Evolutionary conservation across 352 stramenopile genomes (phyloP), one percentile per base, ranked within the genome.

Genomic region (Phytopythium helicoides): DNA sequence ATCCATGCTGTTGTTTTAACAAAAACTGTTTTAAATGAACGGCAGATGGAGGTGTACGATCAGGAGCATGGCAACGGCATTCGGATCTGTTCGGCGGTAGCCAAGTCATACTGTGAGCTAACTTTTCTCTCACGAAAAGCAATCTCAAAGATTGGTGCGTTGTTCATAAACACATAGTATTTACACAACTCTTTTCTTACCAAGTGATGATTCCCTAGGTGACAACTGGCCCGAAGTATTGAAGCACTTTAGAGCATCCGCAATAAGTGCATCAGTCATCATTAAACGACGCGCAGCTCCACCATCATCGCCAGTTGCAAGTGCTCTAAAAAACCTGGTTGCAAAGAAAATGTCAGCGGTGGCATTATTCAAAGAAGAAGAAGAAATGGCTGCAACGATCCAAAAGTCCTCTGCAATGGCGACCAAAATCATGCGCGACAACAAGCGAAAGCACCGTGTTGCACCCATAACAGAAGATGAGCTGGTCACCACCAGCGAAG

Each of bases 31-130:
- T n/a, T n/a, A n/a, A n/a, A n/a, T n/a, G n/a, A n/a, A n/a, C n/a
- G n/a, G 38, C 44, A 88, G 71, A 61, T 94, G n/a, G 84, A 94
- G 58, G 70, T 94, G 18, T 94, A 91, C 47, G 80, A 92, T 45
- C 68, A 84, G 28, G 58, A 87, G 5, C 76, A 90, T 40, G 84
- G 81, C 33, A 89, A 90, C 19, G 81, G 82, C n/a, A 77, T 92
- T 10, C 84, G 84, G n/a, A 86, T 94, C 35, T 91, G 77, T 51
- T 90, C 79, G 3, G 84, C 84, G 6, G 73, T 94, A 15, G 81
- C 82, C 3, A 87, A 81, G 47, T 79, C 79, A 9, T 94, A 89
- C 36, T 86, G 74, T 28, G 81, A 94, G 36, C 62, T 92, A 18
- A 88, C 79, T 6, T 94, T 94, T 60, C 56, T 94, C 14, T 94